These are phyloP conservation scores for Naegleria fowleri DNA, from an alignment of 208 protist species.

Conservation along the genomic window DNA sequence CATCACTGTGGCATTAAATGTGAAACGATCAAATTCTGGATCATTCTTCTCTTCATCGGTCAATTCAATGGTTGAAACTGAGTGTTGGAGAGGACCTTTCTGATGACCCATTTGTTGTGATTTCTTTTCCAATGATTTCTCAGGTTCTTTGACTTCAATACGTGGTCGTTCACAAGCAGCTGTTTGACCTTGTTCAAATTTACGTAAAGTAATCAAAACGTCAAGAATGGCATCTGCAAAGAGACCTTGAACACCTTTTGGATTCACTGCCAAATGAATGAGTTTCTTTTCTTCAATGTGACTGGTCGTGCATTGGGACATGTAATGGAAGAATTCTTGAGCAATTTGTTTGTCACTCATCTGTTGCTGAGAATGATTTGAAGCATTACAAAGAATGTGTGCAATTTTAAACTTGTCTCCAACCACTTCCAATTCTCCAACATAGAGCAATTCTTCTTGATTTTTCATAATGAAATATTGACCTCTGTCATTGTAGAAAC, in stretches of 20 bases:
- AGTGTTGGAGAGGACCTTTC: background rate
- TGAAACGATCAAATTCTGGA: background rate
- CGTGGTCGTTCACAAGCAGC: background rate
- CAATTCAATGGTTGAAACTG: background rate
- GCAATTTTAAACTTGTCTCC: background rate
- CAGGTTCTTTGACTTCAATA: background rate
- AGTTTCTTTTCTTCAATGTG: conserved; percentile 13
- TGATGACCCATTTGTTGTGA: background rate
- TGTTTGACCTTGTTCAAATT: background rate
- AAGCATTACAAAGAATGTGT: background rate
- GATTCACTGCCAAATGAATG: background rate
- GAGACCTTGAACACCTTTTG: background rate
- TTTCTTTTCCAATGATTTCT: background rate
- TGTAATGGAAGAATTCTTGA: background rate
- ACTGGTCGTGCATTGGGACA: background rate
- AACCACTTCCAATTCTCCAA: conserved; percentile 3
- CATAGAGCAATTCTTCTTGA: background rate
- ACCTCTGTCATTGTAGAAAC: background rate
- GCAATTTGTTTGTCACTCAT: background rate
- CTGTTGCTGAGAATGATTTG: background rate
- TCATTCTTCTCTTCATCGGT: background rate
- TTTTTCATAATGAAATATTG: background rate
- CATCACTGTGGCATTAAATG: background rate
- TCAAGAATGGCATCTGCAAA: conserved; percentile 9
- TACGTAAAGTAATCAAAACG: background rate